Evolutionary conservation across 352 stramenopile species (phyloP).

Genomic region (Albugo candida): DNA sequence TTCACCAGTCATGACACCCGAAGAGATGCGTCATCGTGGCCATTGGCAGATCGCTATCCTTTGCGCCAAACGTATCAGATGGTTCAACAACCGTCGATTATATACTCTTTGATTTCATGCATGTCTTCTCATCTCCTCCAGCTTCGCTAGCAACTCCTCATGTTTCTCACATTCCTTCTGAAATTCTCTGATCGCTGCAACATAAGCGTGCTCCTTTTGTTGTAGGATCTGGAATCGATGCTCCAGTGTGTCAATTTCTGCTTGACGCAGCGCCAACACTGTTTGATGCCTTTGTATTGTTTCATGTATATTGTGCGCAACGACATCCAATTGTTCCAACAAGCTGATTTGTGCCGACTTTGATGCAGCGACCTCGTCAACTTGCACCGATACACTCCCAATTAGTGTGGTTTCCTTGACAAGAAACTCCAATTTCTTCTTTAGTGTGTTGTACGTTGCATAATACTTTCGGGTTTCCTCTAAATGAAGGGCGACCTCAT

Average conservation of each 20-base stretch:
- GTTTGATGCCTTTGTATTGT: conserved; percentile 32
- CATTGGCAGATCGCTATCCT: too few relatives aligned
- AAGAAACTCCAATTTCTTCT: conserved; percentile 60
- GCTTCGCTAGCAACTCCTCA: too few relatives aligned
- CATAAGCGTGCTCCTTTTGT: conserved; percentile 59
- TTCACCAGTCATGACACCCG: too few relatives aligned
- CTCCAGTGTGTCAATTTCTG: conserved; percentile 34
- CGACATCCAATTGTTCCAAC: conserved; percentile 50
- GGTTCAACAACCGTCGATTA: too few relatives aligned
- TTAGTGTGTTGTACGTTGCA: conserved; percentile 72
- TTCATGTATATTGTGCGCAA: conserved; percentile 36
- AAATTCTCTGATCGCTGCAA: conserved; percentile 73
- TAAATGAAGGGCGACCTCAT: conserved; percentile 70
- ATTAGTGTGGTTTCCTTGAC: conserved; percentile 77
- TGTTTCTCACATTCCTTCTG: conserved; percentile 70
- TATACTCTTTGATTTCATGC: too few relatives aligned
- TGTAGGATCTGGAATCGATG: conserved; percentile 63
- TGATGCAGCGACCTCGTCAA: conserved; percentile 53
- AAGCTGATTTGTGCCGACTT: conserved; percentile 45
- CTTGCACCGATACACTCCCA: conserved; percentile 69
- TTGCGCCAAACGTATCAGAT: too few relatives aligned
- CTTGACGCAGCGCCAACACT: conserved; percentile 19
- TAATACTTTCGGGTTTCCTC: conserved; percentile 83
- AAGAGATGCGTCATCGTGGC: too few relatives aligned
- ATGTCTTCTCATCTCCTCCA: too few relatives aligned